These are phyloP conservation scores for Tulasnella sp. DNA, from an alignment of 768 basidiomycete genomes.

Conservation along the genomic window DNA sequence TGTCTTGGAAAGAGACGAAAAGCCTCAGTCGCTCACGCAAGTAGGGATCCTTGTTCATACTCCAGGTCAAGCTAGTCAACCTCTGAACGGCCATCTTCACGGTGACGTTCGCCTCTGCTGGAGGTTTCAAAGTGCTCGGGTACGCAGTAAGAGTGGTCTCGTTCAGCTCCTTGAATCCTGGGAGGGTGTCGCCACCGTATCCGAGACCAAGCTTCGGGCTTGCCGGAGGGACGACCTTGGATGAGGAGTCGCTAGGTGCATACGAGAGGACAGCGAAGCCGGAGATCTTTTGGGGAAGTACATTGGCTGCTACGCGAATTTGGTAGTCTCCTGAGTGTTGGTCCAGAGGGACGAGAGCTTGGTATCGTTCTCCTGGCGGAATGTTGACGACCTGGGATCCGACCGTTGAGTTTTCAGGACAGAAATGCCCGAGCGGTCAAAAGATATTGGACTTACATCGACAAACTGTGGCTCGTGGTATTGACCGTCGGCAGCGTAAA, in stretches of 20 bases:
- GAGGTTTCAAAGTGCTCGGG: neutral
- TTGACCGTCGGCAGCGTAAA: slow-evolving; percentile 21
- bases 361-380: slow-evolving; percentile 15
- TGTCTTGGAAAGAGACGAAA: neutral
- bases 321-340: slow-evolving; percentile 14
- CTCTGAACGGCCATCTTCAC: neutral
- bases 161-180: slow-evolving; percentile 7
- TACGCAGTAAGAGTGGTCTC: neutral
- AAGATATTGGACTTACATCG: slow-evolving; percentile 6
- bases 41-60: slow-evolving; percentile 10
- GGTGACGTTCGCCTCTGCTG: neutral
- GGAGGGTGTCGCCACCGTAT: neutral
- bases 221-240: neutral
- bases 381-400: neutral
- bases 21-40: neutral
- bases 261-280: slow-evolving; percentile 21
- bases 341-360: slow-evolving; percentile 17
- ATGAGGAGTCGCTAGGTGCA: neutral
- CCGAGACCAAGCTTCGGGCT: neutral
- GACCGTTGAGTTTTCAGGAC: neutral
- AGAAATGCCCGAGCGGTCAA: too few species aligned
- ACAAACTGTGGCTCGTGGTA: slow-evolving; percentile 16
- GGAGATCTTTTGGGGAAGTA: slow-evolving; percentile 9
- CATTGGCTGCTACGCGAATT: slow-evolving; percentile 9
- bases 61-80: neutral